A percentile compares a stretch with the other conserved stretches of the same genome.
Conservation (phyloP, 495 filamentous ascomycete genomes). For the Xylaria grammica region DNA sequence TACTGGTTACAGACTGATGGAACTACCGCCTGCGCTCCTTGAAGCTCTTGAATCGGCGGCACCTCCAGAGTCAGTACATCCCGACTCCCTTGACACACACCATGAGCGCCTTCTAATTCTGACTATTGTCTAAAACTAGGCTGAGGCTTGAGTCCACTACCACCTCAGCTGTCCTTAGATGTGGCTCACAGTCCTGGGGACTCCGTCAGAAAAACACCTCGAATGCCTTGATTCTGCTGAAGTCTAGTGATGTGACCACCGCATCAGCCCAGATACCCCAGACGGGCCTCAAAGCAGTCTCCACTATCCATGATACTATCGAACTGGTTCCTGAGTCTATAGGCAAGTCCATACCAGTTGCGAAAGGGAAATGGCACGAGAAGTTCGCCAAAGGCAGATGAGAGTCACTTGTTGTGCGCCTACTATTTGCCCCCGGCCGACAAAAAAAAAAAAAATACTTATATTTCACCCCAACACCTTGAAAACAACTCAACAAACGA, state of each 20-base stretch:
- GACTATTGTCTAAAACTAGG: constrained; percentile 43
- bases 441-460: not conserved
- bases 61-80: constrained; percentile 60
- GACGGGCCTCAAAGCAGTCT: constrained; percentile 61
- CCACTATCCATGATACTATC: constrained; percentile 75
- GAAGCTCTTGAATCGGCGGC: constrained; percentile 65
- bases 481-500: not conserved
- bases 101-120: not conserved
- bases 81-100: constrained; percentile 15
- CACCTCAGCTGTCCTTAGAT: constrained; percentile 76
- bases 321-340: constrained; percentile 60
- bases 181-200: constrained; percentile 70
- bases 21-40: constrained; percentile 77
- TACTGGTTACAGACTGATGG: constrained; percentile 74
- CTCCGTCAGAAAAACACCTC: constrained; percentile 91
- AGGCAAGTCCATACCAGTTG: constrained; percentile 46
- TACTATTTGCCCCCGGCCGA: not conserved
- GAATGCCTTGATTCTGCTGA: constrained; percentile 78
- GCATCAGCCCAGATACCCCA: constrained; percentile 38
- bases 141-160: constrained; percentile 68
- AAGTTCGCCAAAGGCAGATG: constrained; percentile 65
- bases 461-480: not conserved
- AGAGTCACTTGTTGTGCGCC: not conserved
- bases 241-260: constrained; percentile 43
- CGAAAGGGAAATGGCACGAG: constrained; percentile 87